phyloP scores from a whole-genome alignment of 2,329 filamentous ascomycete species.

The Cryphonectria nitschkei region DNA sequence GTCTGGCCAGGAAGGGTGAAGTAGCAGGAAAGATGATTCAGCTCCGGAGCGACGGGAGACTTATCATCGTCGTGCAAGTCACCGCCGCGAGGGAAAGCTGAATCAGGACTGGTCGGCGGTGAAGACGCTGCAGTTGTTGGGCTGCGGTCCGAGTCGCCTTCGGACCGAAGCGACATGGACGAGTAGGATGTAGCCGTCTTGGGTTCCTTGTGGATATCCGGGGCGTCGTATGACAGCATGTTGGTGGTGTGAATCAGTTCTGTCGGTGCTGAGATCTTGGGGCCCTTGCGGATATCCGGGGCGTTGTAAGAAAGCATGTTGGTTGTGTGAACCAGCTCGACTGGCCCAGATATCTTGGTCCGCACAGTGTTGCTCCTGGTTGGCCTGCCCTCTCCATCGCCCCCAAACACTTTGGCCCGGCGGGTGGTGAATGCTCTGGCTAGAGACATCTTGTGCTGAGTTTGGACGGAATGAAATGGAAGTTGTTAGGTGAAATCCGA shows the following conservation, averaged over 20 bases:
- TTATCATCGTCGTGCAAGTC: constrained; percentile 34
- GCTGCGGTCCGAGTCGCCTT: constrained; percentile 73
- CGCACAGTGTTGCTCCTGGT: constrained; percentile 60
- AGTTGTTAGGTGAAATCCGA: neutral
- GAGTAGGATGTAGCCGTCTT: constrained; percentile 55
- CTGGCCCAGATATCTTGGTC: constrained; percentile 81
- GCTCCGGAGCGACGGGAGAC: constrained; percentile 58
- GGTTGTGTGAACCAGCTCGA: constrained; percentile 89
- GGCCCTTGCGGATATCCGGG: constrained; percentile 67
- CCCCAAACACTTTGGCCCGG: constrained; percentile 58
- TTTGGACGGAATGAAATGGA: neutral
- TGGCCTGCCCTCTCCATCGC: constrained; percentile 43
- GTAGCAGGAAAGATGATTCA: constrained; percentile 71
- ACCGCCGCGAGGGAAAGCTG: constrained; percentile 48
- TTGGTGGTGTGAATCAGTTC: constrained; percentile 93
- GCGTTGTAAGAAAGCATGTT: constrained; percentile 97
- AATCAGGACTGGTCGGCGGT: constrained; percentile 71
- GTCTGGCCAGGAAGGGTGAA: constrained; percentile 58
- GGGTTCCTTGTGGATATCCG: constrained; percentile 64
- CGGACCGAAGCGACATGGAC: constrained; percentile 60
- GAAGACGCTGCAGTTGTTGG: constrained; percentile 60
- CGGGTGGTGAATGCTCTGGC: constrained; percentile 74
- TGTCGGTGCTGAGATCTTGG: constrained; percentile 84
- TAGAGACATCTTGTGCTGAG: constrained; percentile 44
- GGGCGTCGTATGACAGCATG: constrained; percentile 92